Percentiles rank a stretch among this genome's conserved stretches.
These are phyloP conservation scores for Apiotrichum brassicae DNA, from an alignment of 1,284 basidiomycete genomes.

Conservation along the genomic window DNA sequence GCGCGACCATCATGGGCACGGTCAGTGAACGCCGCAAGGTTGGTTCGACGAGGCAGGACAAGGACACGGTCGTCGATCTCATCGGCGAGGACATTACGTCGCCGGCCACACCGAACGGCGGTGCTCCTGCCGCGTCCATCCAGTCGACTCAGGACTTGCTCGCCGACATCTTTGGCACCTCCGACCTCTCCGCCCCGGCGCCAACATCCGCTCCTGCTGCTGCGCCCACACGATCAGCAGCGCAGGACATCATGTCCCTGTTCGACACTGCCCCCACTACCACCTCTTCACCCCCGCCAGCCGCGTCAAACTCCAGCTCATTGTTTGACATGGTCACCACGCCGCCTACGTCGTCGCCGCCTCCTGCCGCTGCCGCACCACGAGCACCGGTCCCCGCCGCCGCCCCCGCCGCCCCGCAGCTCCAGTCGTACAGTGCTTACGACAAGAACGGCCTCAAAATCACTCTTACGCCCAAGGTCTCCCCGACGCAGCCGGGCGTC, in stretches of 20 bases:
- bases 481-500: slow-evolving; percentile 69
- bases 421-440: slow-evolving; percentile 77
- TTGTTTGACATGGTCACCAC: slow-evolving; percentile 39
- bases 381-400: slow-evolving; percentile 31
- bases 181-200: slow-evolving; percentile 27
- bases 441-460: slow-evolving; percentile 85
- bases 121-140: slow-evolving; percentile 39
- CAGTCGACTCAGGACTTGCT: slow-evolving; percentile 84
- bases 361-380: not conserved
- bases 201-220: slow-evolving; percentile 47
- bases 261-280: slow-evolving; percentile 56
- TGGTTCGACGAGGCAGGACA: slow-evolving; percentile 71
- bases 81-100: slow-evolving; percentile 66
- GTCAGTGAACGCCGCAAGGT: slow-evolving; percentile 89
- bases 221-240: slow-evolving; percentile 53
- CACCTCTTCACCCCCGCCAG: slow-evolving; percentile 25
- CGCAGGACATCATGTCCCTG: slow-evolving; percentile 86
- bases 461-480: slow-evolving; percentile 79
- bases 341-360: slow-evolving; percentile 1
- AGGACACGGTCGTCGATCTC: slow-evolving; percentile 65
- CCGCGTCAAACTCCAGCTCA: slow-evolving; percentile 21
- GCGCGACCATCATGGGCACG: slow-evolving; percentile 84
- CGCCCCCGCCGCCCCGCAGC: slow-evolving; percentile 48
- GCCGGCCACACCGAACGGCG: slow-evolving; percentile 27
- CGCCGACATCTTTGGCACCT: slow-evolving; percentile 82